Evolutionary conservation across 306 rosid species (phyloP).

Genomic region (Pyrus pyrifolia): DNA sequence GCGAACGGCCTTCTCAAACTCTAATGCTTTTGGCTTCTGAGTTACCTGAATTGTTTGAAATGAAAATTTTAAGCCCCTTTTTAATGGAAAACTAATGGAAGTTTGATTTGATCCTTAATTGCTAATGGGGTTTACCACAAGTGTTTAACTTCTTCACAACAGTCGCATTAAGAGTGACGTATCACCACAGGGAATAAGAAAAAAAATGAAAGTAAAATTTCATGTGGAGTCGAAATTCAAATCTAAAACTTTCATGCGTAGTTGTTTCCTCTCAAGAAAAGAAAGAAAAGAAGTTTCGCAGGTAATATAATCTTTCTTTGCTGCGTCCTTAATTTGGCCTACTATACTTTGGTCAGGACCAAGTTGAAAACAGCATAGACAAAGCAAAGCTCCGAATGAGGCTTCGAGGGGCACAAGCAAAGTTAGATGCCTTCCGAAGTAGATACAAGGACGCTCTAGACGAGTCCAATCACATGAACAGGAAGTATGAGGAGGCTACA

Average conservation of each 20-base stretch:
- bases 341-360: constrained; percentile 36
- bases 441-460: constrained; percentile 45
- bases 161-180: too few relatives aligned
- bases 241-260: background rate
- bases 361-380: constrained; percentile 31
- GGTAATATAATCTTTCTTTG: background rate
- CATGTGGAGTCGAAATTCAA: background rate
- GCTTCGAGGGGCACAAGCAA: constrained; percentile 64
- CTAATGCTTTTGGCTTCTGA: too few relatives aligned
- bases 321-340: background rate
- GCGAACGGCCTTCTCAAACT: too few relatives aligned
- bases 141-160: too few relatives aligned
- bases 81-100: too few relatives aligned
- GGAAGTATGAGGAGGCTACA: constrained; percentile 47
- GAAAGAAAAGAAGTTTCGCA: background rate
- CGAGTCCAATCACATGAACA: constrained; percentile 44
- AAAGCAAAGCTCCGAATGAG: constrained; percentile 54
- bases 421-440: constrained; percentile 47
- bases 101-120: too few relatives aligned
- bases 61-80: too few relatives aligned
- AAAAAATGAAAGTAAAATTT: background rate
- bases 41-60: too few relatives aligned
- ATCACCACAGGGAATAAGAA: too few relatives aligned
- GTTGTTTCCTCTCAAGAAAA: background rate
- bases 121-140: too few relatives aligned